A percentile compares a stretch with the other conserved stretches of the same genome.
These are phyloP conservation scores for Tylopilus subfusipes DNA, from an alignment of 768 basidiomycete species.

Conservation along the genomic window DNA sequence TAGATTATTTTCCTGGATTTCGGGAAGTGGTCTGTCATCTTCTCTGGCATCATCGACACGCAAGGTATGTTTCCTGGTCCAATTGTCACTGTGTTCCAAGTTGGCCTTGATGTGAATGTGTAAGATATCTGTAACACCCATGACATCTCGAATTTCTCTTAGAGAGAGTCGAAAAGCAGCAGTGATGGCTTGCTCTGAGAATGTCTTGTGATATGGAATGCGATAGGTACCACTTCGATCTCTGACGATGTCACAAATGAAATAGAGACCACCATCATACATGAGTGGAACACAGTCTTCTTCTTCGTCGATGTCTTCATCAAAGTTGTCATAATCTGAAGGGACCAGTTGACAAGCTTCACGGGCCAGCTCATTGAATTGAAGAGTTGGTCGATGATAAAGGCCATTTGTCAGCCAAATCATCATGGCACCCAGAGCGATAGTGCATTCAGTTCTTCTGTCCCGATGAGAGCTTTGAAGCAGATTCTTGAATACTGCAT, in stretches of 20 bases:
- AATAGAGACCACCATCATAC: constrained; percentile 1
- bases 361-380: too few relatives aligned
- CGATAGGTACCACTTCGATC: neutral
- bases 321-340: too few relatives aligned
- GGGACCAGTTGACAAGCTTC: too few relatives aligned
- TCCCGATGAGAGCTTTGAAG: neutral
- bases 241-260: neutral
- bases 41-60: neutral
- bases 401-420: constrained; percentile 6
- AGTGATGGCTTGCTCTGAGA: neutral
- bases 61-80: neutral
- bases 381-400: neutral
- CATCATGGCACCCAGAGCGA: neutral
- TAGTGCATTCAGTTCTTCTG: neutral
- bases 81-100: neutral
- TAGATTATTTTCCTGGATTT: neutral
- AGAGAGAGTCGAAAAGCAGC: neutral
- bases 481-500: neutral
- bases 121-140: neutral
- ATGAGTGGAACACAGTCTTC: neutral
- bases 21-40: neutral
- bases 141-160: neutral
- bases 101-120: neutral
- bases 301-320: too few relatives aligned
- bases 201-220: neutral